Evolutionary conservation across 2,329 filamentous ascomycete species (phyloP), one percentile per base, ranked within the genome.

Genomic region (Ophiostoma tasmaniense): DNA sequence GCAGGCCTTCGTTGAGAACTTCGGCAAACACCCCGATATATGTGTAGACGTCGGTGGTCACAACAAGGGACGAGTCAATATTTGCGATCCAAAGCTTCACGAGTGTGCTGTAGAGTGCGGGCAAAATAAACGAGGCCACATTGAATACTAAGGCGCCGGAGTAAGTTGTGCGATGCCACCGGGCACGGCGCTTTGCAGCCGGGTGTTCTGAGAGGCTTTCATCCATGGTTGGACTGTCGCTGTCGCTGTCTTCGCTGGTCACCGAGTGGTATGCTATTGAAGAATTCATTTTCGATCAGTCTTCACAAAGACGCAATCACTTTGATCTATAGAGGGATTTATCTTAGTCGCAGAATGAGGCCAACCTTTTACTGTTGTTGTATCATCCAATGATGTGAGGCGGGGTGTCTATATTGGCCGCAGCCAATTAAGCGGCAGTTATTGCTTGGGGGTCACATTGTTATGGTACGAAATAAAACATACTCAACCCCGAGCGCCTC

Each of bases 1-100:
- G 89, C 0, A 92, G 83, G 0, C 89, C 89, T 75, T 92, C 89
- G 72, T 92, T 92, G 20, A 92, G 76, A 0, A 90, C 88, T 74
- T 92, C 87, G 1, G 84, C 85, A 0, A 91, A 81, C 0, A 87
- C 83, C 25, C 84, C 82, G 70, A 92, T 90, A 75, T 92, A 92
- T 0, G 87, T 91, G 76, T 89, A 90, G 0, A 83, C 79, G 70
- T 90, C 87, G 0, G 86, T 89, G 0, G 86, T 89, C 22, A 84
- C 86, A 1, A 90, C 85, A 71, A 85, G 80, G 1, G 81, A 84
- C 0, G 84, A 77, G 75, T 91, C 87, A 68, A 91, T 89, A 68
- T 85, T 83, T 2, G 89, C 87, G 2, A 92, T 83, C 89, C 88
- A 92, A 22, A 90, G 80, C 74, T 91, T 91, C 66, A 84, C 84